phyloP scores from a whole-genome alignment of 2,329 filamentous ascomycete genomes.

The Aureobasidium zeae region DNA sequence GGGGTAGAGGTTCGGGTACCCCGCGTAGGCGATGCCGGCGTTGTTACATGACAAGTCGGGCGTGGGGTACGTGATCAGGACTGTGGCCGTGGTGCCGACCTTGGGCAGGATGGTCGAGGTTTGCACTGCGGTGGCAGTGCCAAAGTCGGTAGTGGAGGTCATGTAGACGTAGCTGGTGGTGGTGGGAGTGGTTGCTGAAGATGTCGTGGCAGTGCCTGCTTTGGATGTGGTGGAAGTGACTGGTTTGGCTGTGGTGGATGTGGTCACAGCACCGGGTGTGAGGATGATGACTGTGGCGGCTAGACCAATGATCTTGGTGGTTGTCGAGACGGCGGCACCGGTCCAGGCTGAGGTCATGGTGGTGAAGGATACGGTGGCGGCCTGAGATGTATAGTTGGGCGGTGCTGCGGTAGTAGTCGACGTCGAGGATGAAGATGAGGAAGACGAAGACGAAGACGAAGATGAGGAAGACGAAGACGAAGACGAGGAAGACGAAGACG shows the following conservation, averaged over 20 bases:
- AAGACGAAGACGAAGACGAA: background rate
- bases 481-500: too few relatives aligned
- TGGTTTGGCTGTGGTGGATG: too few relatives aligned
- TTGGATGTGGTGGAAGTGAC: background rate
- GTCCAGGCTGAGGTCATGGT: slow-evolving; percentile 17
- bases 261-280: slow-evolving; percentile 14
- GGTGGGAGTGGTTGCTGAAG: background rate
- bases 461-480: background rate
- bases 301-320: slow-evolving; percentile 13
- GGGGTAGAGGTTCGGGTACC: slow-evolving; percentile 15
- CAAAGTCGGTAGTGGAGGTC: slow-evolving; percentile 5
- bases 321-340: slow-evolving; percentile 9
- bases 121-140: slow-evolving; percentile 12
- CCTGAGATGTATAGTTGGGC: slow-evolving; percentile 3
- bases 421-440: background rate
- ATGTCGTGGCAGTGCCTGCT: background rate
- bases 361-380: slow-evolving; percentile 15
- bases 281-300: slow-evolving; percentile 14
- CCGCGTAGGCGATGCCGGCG: slow-evolving; percentile 16
- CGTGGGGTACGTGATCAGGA: slow-evolving; percentile 16
- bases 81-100: background rate
- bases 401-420: slow-evolving; percentile 12
- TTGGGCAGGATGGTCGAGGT: slow-evolving; percentile 15
- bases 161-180: slow-evolving; percentile 4
- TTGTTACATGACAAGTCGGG: slow-evolving; percentile 15